phyloP scores from a whole-genome alignment of 257 asterid species.

The Asclepias syriaca region DNA sequence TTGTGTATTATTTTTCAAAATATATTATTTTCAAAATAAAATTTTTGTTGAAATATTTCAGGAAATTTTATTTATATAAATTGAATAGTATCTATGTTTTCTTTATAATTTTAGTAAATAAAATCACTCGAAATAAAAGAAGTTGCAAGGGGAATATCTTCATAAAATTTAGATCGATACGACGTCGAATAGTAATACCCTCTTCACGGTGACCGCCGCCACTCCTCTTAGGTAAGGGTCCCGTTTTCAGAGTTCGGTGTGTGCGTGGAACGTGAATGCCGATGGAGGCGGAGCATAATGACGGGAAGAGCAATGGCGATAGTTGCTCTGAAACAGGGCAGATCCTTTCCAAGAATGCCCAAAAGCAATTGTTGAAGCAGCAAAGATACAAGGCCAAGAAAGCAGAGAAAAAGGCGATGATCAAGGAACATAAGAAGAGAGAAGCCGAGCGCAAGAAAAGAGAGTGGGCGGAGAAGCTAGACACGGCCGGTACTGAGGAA shows the following conservation, averaged over 20 bases:
- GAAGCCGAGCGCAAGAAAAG: slow-evolving; percentile 74
- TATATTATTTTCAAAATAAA: no score
- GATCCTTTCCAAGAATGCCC: slow-evolving; percentile 69
- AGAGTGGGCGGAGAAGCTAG: slow-evolving; percentile 78
- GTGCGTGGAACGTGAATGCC: not conserved
- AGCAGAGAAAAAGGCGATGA: slow-evolving; percentile 68
- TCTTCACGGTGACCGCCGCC: no score
- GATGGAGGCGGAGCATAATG: slow-evolving; percentile 36
- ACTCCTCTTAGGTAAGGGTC: not conserved
- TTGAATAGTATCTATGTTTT: no score
- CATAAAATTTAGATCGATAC: not conserved
- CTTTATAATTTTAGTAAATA: no score
- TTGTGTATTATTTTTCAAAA: no score
- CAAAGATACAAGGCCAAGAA: slow-evolving; percentile 74
- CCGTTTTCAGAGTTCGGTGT: not conserved
- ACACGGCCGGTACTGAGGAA: slow-evolving; percentile 37
- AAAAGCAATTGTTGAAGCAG: slow-evolving; percentile 71
- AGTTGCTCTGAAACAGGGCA: not conserved
- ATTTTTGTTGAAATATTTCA: no score
- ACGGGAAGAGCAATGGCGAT: slow-evolving; percentile 20
- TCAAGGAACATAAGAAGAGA: slow-evolving; percentile 61
- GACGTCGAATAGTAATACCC: not conserved
- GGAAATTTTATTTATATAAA: no score
- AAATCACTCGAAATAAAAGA: not conserved
- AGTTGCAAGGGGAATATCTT: not conserved